Evolutionary conservation across 139 green algal species (phyloP).

Genomic region (Picochlorum costavermella): DNA sequence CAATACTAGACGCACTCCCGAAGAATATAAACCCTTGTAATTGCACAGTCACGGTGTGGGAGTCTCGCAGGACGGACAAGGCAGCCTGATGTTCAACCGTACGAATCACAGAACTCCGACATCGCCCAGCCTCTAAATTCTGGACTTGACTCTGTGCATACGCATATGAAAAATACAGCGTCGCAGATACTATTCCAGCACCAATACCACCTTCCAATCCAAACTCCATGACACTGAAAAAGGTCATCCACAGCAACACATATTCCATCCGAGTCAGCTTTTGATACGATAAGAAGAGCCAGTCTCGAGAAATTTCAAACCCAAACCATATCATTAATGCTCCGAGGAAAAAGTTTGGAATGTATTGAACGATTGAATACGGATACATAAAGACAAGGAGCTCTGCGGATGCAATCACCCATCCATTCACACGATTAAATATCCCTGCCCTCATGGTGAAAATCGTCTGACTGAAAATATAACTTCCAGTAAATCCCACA

Average conservation of each 20-base stretch:
- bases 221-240: slow-evolving; percentile 53
- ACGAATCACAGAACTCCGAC: slow-evolving; percentile 35
- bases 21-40: slow-evolving; percentile 82
- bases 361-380: slow-evolving; percentile 41
- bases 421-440: slow-evolving; percentile 32
- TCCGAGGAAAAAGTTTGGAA: slow-evolving; percentile 55
- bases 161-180: slow-evolving; percentile 58
- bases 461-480: slow-evolving; percentile 46
- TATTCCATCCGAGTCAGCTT: slow-evolving; percentile 61
- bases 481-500: slow-evolving; percentile 53
- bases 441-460: slow-evolving; percentile 52
- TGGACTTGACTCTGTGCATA: slow-evolving; percentile 41
- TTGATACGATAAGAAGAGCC: slow-evolving; percentile 44
- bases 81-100: slow-evolving; percentile 30
- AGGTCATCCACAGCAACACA: slow-evolving; percentile 57
- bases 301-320: slow-evolving; percentile 58
- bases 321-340: slow-evolving; percentile 71
- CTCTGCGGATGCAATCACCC: slow-evolving; percentile 40
- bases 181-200: slow-evolving; percentile 54
- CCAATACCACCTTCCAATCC: slow-evolving; percentile 53
- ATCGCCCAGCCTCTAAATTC: slow-evolving; percentile 32
- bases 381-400: slow-evolving; percentile 55
- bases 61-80: slow-evolving; percentile 30
- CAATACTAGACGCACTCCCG: slow-evolving; percentile 32
- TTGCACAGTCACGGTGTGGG: slow-evolving; percentile 36